Conservation (phyloP, 2,329 filamentous ascomycete genomes). For the Venturiaceae sp. region DNA sequence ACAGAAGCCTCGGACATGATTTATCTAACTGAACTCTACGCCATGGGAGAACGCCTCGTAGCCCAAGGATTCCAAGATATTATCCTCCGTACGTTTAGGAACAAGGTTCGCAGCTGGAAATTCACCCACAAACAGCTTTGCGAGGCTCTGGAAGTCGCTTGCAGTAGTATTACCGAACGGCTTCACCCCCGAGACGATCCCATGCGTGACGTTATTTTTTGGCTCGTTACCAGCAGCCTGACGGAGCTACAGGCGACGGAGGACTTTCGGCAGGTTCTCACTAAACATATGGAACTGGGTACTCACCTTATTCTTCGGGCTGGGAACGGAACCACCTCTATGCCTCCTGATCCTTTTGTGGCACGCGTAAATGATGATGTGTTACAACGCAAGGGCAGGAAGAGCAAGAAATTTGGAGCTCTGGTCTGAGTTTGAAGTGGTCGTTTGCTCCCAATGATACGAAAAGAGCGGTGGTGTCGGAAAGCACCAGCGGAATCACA, state of each 20-base stretch:
- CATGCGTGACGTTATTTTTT: conserved; percentile 4
- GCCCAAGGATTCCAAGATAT: neutral
- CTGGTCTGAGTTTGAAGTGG: too few relatives aligned
- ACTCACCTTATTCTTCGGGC: neutral
- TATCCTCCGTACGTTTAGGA: neutral
- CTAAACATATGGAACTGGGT: neutral
- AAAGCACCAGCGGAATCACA: too few relatives aligned
- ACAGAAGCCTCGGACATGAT: neutral
- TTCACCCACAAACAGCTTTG: neutral
- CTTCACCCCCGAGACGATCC: conserved; percentile 3
- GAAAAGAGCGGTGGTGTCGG: too few relatives aligned
- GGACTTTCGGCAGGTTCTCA: neutral
- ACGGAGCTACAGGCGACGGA: neutral
- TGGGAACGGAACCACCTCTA: neutral
- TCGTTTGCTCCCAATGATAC: too few relatives aligned
- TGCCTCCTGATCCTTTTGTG: neutral
- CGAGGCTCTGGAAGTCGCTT: neutral
- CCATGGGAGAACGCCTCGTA: neutral
- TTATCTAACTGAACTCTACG: neutral
- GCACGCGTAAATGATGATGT: neutral
- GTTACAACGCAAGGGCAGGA: too few relatives aligned
- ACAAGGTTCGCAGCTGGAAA: too few relatives aligned
- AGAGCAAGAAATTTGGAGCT: too few relatives aligned
- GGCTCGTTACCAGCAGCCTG: neutral
- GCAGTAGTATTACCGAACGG: neutral